A percentile compares a stretch with the other conserved stretches of the same genome.
Conservation (phyloP, 148 eudicot species). For the Rhododendron ovatum region DNA sequence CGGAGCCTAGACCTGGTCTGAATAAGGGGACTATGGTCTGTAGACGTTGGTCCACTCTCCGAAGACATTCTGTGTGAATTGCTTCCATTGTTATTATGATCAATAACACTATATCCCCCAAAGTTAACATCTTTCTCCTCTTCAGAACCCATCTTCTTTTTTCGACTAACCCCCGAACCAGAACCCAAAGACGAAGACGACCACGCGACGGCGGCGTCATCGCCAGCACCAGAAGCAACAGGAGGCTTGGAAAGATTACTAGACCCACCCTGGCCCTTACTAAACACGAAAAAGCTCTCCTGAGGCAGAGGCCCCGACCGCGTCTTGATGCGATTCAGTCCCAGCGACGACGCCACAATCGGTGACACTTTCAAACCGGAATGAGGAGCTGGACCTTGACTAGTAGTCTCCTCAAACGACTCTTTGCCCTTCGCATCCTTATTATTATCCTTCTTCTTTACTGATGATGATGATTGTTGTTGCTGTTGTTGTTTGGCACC, state of each 20-base stretch:
- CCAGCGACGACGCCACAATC: slow-evolving; percentile 81
- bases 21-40: slow-evolving; percentile 45
- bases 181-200: slow-evolving; percentile 18
- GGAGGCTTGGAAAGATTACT: slow-evolving; percentile 65
- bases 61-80: slow-evolving; percentile 54
- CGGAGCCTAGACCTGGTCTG: slow-evolving; percentile 64
- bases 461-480: neutral
- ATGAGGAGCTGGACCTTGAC: neutral
- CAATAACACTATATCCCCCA: slow-evolving; percentile 18
- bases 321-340: slow-evolving; percentile 90
- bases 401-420: neutral
- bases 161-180: slow-evolving; percentile 17
- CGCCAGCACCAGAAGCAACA: neutral
- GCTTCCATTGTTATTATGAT: slow-evolving; percentile 37
- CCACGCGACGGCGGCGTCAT: slow-evolving; percentile 7
- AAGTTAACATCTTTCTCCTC: slow-evolving; percentile 34
- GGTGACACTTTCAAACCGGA: slow-evolving; percentile 52
- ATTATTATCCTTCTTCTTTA: slow-evolving; percentile 18
- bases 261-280: slow-evolving; percentile 47
- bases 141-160: slow-evolving; percentile 21
- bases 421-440: slow-evolving; percentile 36
- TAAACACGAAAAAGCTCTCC: slow-evolving; percentile 86
- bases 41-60: slow-evolving; percentile 45
- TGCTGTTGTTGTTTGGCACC: slow-evolving; percentile 9
- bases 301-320: slow-evolving; percentile 98